These are phyloP conservation scores for Murraya paniculata DNA, from an alignment of 345 rosid species.

Conservation along the genomic window DNA sequence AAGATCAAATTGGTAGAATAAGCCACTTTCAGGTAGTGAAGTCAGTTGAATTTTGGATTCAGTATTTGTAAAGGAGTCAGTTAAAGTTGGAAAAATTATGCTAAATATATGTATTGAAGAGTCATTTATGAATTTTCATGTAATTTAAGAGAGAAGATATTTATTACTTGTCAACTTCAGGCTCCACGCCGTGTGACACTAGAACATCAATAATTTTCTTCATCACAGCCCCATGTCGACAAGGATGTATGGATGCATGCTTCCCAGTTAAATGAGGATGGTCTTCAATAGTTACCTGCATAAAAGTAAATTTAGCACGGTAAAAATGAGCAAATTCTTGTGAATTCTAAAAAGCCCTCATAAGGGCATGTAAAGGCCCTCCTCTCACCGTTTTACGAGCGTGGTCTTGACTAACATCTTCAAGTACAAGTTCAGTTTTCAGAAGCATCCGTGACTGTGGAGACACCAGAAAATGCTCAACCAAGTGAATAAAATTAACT, in stretches of 20 bases:
- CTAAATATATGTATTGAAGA: neutral
- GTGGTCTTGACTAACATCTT: conserved; percentile 94
- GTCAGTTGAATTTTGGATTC: neutral
- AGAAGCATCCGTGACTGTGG: conserved; percentile 81
- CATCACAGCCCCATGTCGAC: conserved; percentile 99
- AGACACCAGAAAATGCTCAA: conserved; percentile 6
- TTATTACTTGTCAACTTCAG: conserved; percentile 94
- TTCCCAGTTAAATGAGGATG: conserved; percentile 98
- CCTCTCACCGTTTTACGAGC: conserved; percentile 76
- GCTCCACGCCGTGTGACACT: conserved; percentile 96
- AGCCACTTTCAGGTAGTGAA: neutral
- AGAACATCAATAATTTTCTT: conserved; percentile 95
- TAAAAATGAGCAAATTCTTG: neutral
- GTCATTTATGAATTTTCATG: neutral
- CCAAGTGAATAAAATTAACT: conserved; percentile 5
- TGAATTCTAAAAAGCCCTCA: neutral
- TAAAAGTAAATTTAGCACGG: neutral
- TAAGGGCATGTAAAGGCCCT: neutral
- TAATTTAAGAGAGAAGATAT: neutral
- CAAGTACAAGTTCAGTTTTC: conserved; percentile 82
- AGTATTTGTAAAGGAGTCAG: neutral
- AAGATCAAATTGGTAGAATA: neutral
- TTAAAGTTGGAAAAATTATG: neutral
- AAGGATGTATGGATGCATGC: conserved; percentile 99
- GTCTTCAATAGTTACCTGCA: conserved; percentile 93